Percentiles rank a stretch among this genome's conserved stretches.
These are phyloP conservation scores for Pezicula carpinea DNA, from an alignment of 2,329 filamentous ascomycete genomes.

Conservation along the genomic window DNA sequence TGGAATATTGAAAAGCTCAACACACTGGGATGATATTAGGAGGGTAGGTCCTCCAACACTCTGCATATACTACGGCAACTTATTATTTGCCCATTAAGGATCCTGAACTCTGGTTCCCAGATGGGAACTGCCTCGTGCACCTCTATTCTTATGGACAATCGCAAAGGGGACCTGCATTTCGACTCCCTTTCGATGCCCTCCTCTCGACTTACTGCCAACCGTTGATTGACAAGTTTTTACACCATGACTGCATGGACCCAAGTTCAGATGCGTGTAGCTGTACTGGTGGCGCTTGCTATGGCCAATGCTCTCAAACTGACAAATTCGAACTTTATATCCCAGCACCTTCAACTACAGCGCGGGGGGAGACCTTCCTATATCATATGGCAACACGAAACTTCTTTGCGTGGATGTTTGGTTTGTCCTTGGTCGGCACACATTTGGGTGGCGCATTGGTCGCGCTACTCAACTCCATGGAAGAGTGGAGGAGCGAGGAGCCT, in stretches of 20 bases:
- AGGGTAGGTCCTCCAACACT: constrained; percentile 31
- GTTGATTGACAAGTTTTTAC: constrained; percentile 50
- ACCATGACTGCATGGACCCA: constrained; percentile 12
- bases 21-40: constrained; percentile 39
- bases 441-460: constrained; percentile 60
- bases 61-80: neutral
- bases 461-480: constrained; percentile 60
- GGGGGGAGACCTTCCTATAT: constrained; percentile 53
- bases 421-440: constrained; percentile 62
- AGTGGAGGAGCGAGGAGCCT: constrained; percentile 49
- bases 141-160: constrained; percentile 64
- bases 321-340: constrained; percentile 64
- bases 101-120: constrained; percentile 62
- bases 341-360: constrained; percentile 48
- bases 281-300: constrained; percentile 10
- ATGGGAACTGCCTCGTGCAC: constrained; percentile 67
- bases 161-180: constrained; percentile 62
- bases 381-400: constrained; percentile 70
- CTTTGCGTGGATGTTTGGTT: constrained; percentile 64
- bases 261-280: constrained; percentile 8
- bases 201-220: constrained; percentile 53
- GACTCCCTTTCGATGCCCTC: constrained; percentile 54
- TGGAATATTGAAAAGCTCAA: constrained; percentile 26
- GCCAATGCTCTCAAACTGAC: constrained; percentile 5
- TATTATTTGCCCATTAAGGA: constrained; percentile 45